Evolutionary conservation across 106 monocot species (phyloP).

Genomic region (Acorus gramineus): DNA sequence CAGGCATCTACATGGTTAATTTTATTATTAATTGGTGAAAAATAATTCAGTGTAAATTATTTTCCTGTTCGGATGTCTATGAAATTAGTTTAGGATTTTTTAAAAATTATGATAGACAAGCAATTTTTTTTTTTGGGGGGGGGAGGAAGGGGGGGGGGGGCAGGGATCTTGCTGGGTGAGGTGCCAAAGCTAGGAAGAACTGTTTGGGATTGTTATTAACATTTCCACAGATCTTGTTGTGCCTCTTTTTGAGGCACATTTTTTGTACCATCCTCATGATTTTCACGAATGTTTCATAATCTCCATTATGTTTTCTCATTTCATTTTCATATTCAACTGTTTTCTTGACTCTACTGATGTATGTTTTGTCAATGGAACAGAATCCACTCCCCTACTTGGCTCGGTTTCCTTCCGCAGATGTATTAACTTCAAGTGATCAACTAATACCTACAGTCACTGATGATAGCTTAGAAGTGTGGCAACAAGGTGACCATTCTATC

Average conservation of each 20-base stretch:
- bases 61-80: too few relatives aligned
- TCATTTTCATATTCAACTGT: background rate
- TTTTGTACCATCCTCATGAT: background rate
- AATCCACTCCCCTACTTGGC: conserved; percentile 94
- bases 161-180: too few relatives aligned
- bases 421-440: conserved; percentile 87
- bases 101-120: too few relatives aligned
- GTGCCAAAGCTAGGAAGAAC: too few relatives aligned
- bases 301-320: background rate
- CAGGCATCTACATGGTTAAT: too few relatives aligned
- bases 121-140: too few relatives aligned
- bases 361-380: conserved; percentile 33
- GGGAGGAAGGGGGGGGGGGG: too few relatives aligned
- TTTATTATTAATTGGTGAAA: too few relatives aligned
- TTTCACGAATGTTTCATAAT: background rate
- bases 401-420: conserved; percentile 82
- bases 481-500: conserved; percentile 34
- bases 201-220: too few relatives aligned
- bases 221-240: background rate
- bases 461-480: conserved; percentile 78
- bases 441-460: conserved; percentile 77
- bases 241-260: background rate
- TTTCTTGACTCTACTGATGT: conserved; percentile 2
- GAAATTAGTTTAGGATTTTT: too few relatives aligned
- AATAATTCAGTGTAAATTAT: too few relatives aligned